Base-by-base conservation (phyloP, 2,329 filamentous ascomycete genomes). In the Verruconis gallopava region DNA sequence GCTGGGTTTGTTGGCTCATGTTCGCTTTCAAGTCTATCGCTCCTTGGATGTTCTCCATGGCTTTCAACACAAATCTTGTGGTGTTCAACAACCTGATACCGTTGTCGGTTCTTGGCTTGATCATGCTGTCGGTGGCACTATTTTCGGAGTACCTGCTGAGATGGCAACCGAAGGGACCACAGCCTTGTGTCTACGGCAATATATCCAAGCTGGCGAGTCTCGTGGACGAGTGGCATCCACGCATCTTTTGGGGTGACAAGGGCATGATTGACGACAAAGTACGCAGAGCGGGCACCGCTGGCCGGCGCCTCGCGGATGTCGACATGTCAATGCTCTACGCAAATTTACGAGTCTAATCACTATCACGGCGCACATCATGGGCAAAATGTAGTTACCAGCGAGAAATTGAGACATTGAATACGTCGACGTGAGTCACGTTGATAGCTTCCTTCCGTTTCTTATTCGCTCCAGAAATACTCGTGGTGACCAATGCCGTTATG, bases 171-270 rank as follows among this genome's bases (percentile, higher is more conserved):
- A 37, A 33, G 25, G 41, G 41, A n/a, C 17, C 20, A 12, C 41
- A 43, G 20, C 41, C 41, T 13, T 18, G 20, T 5, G 38, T 35
- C 2, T 43, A 38, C 13, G 41, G 41, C 5, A 33, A 43, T 20
- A 37, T 42, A 5, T 21, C 28, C 14, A 34, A 20, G 19, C 28
- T 42, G 13, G 14, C 11, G 17, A 13, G 14, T 5, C 25, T 42
- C 5, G 21, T 42, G 11, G 40, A 42, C 15, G 32, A 42, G 9
- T 42, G 40, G 40, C 40, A 42, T 19, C 15, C 18, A 9, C 30
- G 33, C 25, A 42, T 42, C 3, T 42, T 42, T 19, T 42, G 40
- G 40, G 40, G 40, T 11, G 40, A 42, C 15, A 42, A 42, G 30
- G 40, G 40, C 9, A 13, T 21, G 9, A 21, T 42, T 11, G 21